A percentile compares a stretch with the other conserved stretches of the same genome.
Evolutionary conservation across 2,329 filamentous ascomycete genomes (phyloP).

Genomic region (Diplodia corticola): DNA sequence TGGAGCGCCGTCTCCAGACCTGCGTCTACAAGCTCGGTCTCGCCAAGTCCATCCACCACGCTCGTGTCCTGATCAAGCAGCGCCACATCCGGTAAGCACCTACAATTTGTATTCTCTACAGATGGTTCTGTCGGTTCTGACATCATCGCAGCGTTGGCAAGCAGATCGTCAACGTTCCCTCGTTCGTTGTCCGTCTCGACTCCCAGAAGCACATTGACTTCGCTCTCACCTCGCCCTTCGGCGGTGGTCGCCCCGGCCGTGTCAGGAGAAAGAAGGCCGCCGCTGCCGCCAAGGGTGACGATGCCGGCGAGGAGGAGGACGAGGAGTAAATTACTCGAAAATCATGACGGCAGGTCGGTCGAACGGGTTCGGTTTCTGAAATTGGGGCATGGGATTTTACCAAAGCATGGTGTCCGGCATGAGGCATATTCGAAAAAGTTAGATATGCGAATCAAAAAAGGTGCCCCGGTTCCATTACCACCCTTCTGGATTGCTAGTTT

Average conservation of each 20-base stretch:
- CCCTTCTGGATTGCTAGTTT: neutral
- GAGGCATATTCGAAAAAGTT: constrained; percentile 17
- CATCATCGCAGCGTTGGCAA: constrained; percentile 74
- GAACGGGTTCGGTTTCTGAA: constrained; percentile 15
- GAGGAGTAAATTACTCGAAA: constrained; percentile 54
- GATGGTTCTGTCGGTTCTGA: constrained; percentile 13
- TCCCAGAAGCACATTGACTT: constrained; percentile 99
- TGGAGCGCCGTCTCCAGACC: constrained; percentile 99
- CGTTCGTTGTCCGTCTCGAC: constrained; percentile 99
- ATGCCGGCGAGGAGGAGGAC: constrained; percentile 81
- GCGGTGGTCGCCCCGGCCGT: constrained; percentile 94
- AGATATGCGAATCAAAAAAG: constrained; percentile 16
- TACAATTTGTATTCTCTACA: neutral
- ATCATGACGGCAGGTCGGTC: constrained; percentile 10
- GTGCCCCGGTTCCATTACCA: constrained; percentile 12
- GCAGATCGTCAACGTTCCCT: constrained; percentile 99
- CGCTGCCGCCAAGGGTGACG: constrained; percentile 83
- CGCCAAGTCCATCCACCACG: constrained; percentile 99
- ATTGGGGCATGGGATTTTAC: constrained; percentile 17
- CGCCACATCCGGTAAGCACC: constrained; percentile 82
- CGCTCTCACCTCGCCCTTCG: constrained; percentile 93
- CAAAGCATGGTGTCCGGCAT: constrained; percentile 4
- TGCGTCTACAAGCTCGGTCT: constrained; percentile 99
- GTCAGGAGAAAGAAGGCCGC: constrained; percentile 99
- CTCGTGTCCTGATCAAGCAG: constrained; percentile 99